Evolutionary conservation across 805 yeast species (phyloP).

Genomic region (Debaryomyces prosopidis): DNA sequence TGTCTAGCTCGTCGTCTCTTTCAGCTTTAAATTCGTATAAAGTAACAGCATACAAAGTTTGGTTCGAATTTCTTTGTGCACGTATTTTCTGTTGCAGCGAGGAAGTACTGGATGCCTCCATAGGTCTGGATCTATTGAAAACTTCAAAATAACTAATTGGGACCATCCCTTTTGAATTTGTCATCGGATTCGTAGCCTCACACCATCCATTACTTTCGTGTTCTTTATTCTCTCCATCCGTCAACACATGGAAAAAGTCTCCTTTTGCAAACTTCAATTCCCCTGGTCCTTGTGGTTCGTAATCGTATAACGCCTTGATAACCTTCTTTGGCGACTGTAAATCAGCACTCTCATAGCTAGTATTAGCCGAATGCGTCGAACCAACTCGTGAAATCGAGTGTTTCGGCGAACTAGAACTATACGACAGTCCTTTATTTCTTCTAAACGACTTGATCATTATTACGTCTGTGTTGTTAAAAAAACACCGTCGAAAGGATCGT

Average conservation of each 20-base stretch:
- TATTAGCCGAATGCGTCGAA: conserved; percentile 13
- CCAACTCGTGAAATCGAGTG: conserved; percentile 32
- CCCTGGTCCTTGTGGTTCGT: conserved; percentile 75
- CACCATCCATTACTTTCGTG: conserved; percentile 61
- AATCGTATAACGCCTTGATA: conserved; percentile 77
- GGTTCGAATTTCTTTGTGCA: conserved; percentile 25
- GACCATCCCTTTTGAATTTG: conserved; percentile 78
- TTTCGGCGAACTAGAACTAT: conserved; percentile 28
- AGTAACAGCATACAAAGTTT: conserved; percentile 78
- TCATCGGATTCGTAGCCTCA: conserved; percentile 85
- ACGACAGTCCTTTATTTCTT: conserved; percentile 40
- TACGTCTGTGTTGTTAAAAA: too few relatives aligned
- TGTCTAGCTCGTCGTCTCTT: conserved; percentile 79
- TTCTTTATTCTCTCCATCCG: conserved; percentile 22
- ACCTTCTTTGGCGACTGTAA: conserved; percentile 72
- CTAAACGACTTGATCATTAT: conserved; percentile 44
- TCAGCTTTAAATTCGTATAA: conserved; percentile 86
- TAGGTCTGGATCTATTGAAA: conserved; percentile 58
- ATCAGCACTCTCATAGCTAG: conserved; percentile 14
- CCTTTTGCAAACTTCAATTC: conserved; percentile 80
- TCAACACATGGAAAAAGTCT: conserved; percentile 79
- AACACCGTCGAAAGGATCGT: neutral
- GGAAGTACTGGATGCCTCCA: conserved; percentile 6
- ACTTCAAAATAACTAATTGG: conserved; percentile 84
- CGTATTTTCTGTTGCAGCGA: conserved; percentile 9